Evolutionary conservation across 345 rosid species (phyloP), one percentile per base, ranked within the genome.

Genomic region (Turnera subulata): DNA sequence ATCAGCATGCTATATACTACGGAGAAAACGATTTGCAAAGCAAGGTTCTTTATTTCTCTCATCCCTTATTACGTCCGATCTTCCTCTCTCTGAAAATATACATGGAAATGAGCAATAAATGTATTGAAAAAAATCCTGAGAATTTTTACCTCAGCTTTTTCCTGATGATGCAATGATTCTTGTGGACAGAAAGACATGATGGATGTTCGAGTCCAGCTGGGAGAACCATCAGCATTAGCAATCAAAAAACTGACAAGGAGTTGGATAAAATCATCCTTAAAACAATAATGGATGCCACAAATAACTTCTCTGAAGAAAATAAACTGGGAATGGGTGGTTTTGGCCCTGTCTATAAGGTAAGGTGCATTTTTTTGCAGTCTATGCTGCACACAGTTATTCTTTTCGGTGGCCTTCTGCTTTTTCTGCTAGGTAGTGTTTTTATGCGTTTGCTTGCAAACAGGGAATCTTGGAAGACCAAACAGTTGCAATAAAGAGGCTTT

Each of bases 11-110:
- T 45, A 17, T 46, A 15, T 46, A 23, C 10, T 13, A 5, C 29
- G 53, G 40, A 46, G 62, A 21, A 32, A 32, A 58, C 29, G 44
- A 17, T 33, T 2, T 38, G 29, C n/a, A 46, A 45, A 58, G 24
- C 17, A 46, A 58, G 53, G 46, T 29, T 4, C 5, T 4, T 37
- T 10, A 8, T 47, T 47, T 24, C 16, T 29, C 35, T 12, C n/a
- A 21, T 4, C 6, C 2, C 13, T 14, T 9, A 5, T n/a, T n/a
- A n/a, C n/a, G n/a, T n/a, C n/a, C n/a, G 1, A 22, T 11, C 22
- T 17, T 8, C 6, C 22, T 16, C 57, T 2, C 18, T 47, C 46
- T 1, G n/a, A n/a, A n/a, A n/a, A n/a, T n/a, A n/a, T n/a, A n/a
- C n/a, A n/a, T n/a, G 11, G 7, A 15, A 11, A 18, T 4, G 13